Conservation (phyloP, 176 grass and related monocot species). For the Chloris gayana region DNA sequence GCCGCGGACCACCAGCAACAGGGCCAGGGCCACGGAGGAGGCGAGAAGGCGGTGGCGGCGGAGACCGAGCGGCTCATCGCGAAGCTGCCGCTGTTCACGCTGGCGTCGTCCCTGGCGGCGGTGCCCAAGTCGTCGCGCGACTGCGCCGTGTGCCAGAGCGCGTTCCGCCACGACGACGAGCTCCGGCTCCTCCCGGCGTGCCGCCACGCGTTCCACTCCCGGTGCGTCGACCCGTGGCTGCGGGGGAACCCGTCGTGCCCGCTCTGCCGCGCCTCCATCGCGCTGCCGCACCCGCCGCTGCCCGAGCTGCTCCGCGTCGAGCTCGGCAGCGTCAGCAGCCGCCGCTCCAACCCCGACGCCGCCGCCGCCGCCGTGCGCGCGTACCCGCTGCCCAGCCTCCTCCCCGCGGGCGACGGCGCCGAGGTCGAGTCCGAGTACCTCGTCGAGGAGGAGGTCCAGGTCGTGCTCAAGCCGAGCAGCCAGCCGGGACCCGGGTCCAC, state of each 20-base stretch:
- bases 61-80: constrained; percentile 56
- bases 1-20: not conserved
- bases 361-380: constrained; percentile 11
- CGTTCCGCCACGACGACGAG: constrained; percentile 62
- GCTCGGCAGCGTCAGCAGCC: constrained; percentile 79
- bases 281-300: constrained; percentile 62
- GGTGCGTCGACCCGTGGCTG: constrained; percentile 84
- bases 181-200: constrained; percentile 85
- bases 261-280: constrained; percentile 80
- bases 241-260: constrained; percentile 73
- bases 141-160: constrained; percentile 86
- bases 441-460: constrained; percentile 87
- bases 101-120: constrained; percentile 60
- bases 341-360: constrained; percentile 43
- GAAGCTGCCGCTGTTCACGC: constrained; percentile 73
- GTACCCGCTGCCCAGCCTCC: constrained; percentile 29
- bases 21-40: constrained; percentile 25
- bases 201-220: constrained; percentile 81
- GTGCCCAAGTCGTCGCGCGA: constrained; percentile 66
- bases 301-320: constrained; percentile 67
- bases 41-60: constrained; percentile 35
- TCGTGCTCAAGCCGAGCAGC: constrained; percentile 59
- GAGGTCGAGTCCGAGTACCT: constrained; percentile 53
- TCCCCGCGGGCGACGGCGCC: no score
- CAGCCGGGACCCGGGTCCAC: constrained; percentile 8